Base-by-base conservation (phyloP, 495 filamentous ascomycete species). In the Penicillium canariense region DNA sequence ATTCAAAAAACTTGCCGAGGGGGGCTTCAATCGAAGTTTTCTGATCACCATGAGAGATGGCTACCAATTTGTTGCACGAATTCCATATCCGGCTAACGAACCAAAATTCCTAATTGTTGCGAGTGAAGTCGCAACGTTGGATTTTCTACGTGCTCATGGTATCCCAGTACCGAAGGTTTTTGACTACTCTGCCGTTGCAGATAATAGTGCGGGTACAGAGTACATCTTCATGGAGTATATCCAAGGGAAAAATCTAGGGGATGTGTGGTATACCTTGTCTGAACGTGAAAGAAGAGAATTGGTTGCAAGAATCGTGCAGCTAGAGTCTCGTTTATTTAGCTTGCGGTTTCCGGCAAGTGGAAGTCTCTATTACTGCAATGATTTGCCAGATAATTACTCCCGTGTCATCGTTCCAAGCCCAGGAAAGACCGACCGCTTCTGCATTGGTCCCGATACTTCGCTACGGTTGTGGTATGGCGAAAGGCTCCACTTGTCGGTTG, bases 111-210 rank as follows among this genome's bases (percentile, higher is more conserved):
- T 50, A 15, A 17, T 50, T 9, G 32, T 54, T 7, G 68, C 67
- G 8, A 75, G 69, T 54, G 72, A 73, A 54, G 70, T 66, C 12
- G 72, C 70, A 8, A 75, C 69, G 20, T 35, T 75, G 46, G 58
- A 60, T 10, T 75, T 59, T 51, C 64, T 71, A 6, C 52, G 39
- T 39, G 32, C 60, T 23, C 54, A 64, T 32, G 51, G 63, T 7
- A 52, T 71, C 27, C 71, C 66, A 10, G 66, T 62, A 4, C 65
- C 65, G 1, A 51, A 54, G 26, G 44, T 66, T 22, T 61, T 27
- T 42, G 58, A 36, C 7, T 67, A 52, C 32, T 65, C 61, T 18
- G 23, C 48, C 50, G 23, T 31, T 28, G 31, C 43, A n/a, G 48
- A 47, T 35, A 61, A 68, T 40, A 12, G 54, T 17, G 59, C 61